Evolutionary conservation across 2,329 filamentous ascomycete genomes (phyloP).

Genomic region (Penicillium sp.): DNA sequence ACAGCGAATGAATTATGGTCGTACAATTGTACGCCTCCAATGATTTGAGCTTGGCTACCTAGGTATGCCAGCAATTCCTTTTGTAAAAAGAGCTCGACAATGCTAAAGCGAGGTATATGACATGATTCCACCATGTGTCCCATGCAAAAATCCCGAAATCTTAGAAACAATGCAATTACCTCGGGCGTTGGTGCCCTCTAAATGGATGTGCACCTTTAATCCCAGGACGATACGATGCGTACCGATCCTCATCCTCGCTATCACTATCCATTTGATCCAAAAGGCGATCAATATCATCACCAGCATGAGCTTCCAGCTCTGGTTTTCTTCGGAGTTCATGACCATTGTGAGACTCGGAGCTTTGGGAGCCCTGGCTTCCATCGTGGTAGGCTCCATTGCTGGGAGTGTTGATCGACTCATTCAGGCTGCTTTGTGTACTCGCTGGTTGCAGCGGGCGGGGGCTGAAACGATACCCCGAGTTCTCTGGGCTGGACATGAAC

Average conservation of each 20-base stretch:
- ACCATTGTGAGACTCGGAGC: constrained; percentile 10
- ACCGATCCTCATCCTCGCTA: constrained; percentile 33
- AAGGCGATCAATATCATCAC: constrained; percentile 42
- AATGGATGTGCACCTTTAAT: constrained; percentile 7
- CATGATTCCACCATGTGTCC: neutral
- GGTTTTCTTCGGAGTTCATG: constrained; percentile 8
- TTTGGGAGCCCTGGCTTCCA: constrained; percentile 20
- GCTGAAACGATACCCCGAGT: constrained; percentile 44
- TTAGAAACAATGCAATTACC: constrained; percentile 6
- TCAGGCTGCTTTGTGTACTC: constrained; percentile 25
- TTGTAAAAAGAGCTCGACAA: neutral
- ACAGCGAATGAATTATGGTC: neutral
- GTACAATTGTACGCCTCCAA: neutral
- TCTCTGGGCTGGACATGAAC: constrained; percentile 51
- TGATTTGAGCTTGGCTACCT: neutral
- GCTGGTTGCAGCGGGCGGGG: constrained; percentile 28
- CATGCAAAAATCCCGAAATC: neutral
- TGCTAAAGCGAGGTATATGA: neutral
- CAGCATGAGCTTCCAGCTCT: constrained; percentile 33
- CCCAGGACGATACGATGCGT: constrained; percentile 14
- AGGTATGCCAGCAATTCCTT: neutral
- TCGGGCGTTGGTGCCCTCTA: constrained; percentile 3
- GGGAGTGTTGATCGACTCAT: constrained; percentile 21
- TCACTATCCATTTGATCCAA: constrained; percentile 42
- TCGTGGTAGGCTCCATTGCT: constrained; percentile 6